phyloP scores from a whole-genome alignment of 192 early-diverging fungal species.

The Backusella macrospora region DNA sequence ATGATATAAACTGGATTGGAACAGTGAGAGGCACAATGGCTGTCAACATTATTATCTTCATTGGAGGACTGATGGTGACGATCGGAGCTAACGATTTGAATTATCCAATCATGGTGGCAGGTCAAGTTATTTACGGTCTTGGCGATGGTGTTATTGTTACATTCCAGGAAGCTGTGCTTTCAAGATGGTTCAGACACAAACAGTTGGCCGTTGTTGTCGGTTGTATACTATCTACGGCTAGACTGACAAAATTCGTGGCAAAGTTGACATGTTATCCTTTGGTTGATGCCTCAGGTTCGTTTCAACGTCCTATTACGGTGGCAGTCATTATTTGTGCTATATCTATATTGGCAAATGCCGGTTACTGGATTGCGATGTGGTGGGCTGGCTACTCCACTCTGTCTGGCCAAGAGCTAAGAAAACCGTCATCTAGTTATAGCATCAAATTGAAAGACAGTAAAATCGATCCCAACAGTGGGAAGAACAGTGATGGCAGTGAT shows the following conservation, averaged over 20 bases:
- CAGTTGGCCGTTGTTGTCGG: conserved; percentile 69
- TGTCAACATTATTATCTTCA: conserved; percentile 55
- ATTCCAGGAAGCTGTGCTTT: conserved; percentile 75
- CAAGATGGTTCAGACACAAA: conserved; percentile 72
- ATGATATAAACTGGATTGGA: conserved; percentile 49
- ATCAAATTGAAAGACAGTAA: neutral
- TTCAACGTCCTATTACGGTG: conserved; percentile 42
- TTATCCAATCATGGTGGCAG: conserved; percentile 57
- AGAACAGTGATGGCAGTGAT: too few relatives aligned
- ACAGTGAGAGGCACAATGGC: conserved; percentile 52
- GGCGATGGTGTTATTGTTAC: conserved; percentile 72
- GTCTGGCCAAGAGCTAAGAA: conserved; percentile 7
- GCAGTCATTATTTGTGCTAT: conserved; percentile 54
- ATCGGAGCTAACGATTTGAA: conserved; percentile 45
- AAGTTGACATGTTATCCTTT: conserved; percentile 67
- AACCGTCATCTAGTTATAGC: neutral
- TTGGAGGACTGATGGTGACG: conserved; percentile 55
- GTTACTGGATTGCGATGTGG: conserved; percentile 53
- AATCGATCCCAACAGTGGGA: too few relatives aligned
- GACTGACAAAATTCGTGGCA: conserved; percentile 68
- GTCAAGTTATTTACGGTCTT: conserved; percentile 60
- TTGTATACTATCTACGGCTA: conserved; percentile 63
- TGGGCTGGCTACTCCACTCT: conserved; percentile 1
- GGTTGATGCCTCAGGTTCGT: conserved; percentile 37
- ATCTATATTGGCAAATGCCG: conserved; percentile 47